A percentile compares a stretch with the other conserved stretches of the same genome.
Conservation (phyloP, 257 asterid species). For the Przewalskia tangutica region DNA sequence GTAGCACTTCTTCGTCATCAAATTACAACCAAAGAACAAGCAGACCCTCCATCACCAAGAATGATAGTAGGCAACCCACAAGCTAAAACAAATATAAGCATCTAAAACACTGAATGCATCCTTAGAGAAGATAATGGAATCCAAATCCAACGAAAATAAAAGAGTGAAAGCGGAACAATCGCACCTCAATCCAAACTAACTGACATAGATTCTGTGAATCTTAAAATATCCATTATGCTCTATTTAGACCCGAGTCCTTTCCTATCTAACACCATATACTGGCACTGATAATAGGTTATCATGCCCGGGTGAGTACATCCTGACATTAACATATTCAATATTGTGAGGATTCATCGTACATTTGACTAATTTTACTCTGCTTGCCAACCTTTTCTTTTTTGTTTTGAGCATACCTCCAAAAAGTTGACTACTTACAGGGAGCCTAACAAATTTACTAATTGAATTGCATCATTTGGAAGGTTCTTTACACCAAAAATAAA, state of each 20-base stretch:
- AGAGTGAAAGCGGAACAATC: not conserved
- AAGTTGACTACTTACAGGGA: too few species aligned
- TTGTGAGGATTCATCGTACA: not conserved
- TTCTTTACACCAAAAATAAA: too few species aligned
- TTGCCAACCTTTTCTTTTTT: too few species aligned
- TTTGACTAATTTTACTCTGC: not conserved
- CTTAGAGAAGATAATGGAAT: not conserved
- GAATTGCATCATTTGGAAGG: too few species aligned
- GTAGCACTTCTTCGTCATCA: not conserved
- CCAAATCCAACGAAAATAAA: not conserved
- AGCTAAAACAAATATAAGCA: not conserved
- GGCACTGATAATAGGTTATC: not conserved
- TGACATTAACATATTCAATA: not conserved
- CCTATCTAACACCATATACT: not conserved
- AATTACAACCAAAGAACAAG: not conserved
- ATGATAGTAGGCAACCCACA: not conserved
- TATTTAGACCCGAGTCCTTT: not conserved
- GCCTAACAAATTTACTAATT: too few species aligned
- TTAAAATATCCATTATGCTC: not conserved
- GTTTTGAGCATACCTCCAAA: too few species aligned
- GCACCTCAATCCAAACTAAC: not conserved
- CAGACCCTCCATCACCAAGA: not conserved
- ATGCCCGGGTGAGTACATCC: not conserved
- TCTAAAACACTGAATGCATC: not conserved
- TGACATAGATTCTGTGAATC: not conserved